Evolutionary conservation across 2,329 filamentous ascomycete genomes (phyloP).

Genomic region (Fusarium proliferatum): DNA sequence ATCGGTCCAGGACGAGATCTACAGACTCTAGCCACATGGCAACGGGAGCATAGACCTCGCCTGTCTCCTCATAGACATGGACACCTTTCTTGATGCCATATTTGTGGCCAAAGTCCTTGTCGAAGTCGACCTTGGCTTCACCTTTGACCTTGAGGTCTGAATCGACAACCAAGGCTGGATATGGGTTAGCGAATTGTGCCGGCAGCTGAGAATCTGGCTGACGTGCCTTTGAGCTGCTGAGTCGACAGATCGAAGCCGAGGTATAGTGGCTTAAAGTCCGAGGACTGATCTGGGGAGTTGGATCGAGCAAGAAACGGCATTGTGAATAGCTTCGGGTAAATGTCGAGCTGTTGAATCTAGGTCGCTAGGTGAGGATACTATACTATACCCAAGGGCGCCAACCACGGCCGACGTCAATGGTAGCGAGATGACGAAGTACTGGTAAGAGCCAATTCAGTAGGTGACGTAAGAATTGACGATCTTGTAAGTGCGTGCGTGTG

Average conservation of each 20-base stretch:
- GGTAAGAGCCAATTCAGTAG: conserved; percentile 8
- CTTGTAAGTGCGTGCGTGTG: not conserved
- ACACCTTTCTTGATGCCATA: conserved; percentile 92
- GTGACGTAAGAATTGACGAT: not conserved
- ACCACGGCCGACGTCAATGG: conserved; percentile 23
- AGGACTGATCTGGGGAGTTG: conserved; percentile 11
- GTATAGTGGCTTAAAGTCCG: conserved; percentile 70
- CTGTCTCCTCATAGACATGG: conserved; percentile 80
- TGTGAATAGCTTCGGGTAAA: conserved; percentile 6
- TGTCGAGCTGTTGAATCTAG: not conserved
- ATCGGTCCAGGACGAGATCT: conserved; percentile 81
- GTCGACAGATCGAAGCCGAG: conserved; percentile 96
- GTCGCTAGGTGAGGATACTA: not conserved
- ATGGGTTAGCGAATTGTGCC: conserved; percentile 9
- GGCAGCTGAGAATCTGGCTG: not conserved
- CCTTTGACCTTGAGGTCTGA: conserved; percentile 83
- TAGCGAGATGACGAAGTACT: conserved; percentile 25
- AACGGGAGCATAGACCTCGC: conserved; percentile 92
- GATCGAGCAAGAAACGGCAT: conserved; percentile 29
- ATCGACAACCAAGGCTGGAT: conserved; percentile 80
- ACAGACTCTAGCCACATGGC: conserved; percentile 95
- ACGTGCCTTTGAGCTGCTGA: conserved; percentile 89
- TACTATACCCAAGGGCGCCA: not conserved
- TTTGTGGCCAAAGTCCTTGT: conserved; percentile 77
- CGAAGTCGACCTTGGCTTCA: conserved; percentile 94